Conservation (phyloP, 2,329 filamentous ascomycete species). For the Paraconiothyrium sp. region DNA sequence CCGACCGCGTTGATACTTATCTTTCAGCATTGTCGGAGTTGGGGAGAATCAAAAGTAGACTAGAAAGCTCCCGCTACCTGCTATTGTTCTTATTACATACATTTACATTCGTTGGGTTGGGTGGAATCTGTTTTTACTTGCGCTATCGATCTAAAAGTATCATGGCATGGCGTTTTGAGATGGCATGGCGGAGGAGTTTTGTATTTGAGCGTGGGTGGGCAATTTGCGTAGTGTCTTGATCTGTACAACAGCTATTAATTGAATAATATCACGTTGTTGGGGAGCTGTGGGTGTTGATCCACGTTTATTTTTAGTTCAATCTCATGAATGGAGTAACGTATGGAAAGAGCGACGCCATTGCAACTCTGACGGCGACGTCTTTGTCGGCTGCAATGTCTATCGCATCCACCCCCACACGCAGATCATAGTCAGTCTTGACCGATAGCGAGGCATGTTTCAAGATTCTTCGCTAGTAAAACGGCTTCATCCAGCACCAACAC, state of each 20-base stretch:
- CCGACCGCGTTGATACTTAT: neutral
- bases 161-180: constrained; percentile 2
- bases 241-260: neutral
- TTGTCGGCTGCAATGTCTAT: neutral
- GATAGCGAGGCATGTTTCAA: neutral
- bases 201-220: neutral
- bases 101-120: neutral
- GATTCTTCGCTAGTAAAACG: neutral
- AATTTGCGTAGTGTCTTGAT: neutral
- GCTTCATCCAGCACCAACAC: neutral
- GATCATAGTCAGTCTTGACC: neutral
- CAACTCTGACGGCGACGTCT: neutral
- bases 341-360: neutral
- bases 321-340: neutral
- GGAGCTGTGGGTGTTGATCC: neutral
- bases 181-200: constrained; percentile 9
- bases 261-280: neutral
- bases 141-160: neutral
- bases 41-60: constrained; percentile 1
- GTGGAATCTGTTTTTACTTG: neutral
- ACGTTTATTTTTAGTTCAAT: neutral
- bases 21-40: neutral
- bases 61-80: neutral
- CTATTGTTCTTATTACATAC: neutral
- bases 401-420: neutral